Evolutionary conservation across 2,329 filamentous ascomycete genomes (phyloP).

Genomic region (Chalara sp.): DNA sequence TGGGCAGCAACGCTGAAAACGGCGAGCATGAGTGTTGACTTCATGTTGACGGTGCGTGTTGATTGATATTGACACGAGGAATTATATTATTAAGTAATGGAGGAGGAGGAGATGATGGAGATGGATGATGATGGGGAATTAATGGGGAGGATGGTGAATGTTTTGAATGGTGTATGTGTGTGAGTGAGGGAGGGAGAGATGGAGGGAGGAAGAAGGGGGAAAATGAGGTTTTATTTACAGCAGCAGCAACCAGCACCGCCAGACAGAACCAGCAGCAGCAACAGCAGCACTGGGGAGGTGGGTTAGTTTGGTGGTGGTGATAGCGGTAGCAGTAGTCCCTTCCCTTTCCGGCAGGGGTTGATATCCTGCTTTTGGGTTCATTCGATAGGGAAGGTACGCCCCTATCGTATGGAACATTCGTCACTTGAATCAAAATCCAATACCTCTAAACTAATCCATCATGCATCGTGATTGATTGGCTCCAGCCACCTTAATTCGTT

Average conservation of each 20-base stretch:
- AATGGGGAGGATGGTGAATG: background rate
- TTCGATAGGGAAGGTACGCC: too few relatives aligned
- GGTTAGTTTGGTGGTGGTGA: too few relatives aligned
- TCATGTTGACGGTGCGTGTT: slow-evolving; percentile 21
- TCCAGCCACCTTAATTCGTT: too few relatives aligned
- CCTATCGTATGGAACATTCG: too few relatives aligned
- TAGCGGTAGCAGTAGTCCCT: too few relatives aligned
- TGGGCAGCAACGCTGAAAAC: slow-evolving; percentile 20
- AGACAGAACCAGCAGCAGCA: too few relatives aligned
- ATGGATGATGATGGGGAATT: background rate
- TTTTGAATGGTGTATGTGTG: background rate
- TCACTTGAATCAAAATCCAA: too few relatives aligned
- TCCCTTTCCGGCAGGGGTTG: too few relatives aligned
- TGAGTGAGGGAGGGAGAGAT: background rate
- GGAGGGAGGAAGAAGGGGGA: background rate
- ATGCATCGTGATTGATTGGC: too few relatives aligned
- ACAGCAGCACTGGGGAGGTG: too few relatives aligned
- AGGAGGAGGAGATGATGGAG: background rate
- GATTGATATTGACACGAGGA: background rate
- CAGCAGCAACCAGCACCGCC: background rate
- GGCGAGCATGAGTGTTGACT: slow-evolving; percentile 20
- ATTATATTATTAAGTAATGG: background rate
- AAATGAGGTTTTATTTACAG: background rate
- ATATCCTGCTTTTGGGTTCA: too few relatives aligned
- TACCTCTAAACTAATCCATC: too few relatives aligned